Conservation (phyloP, 2,329 filamentous ascomycete species). For the Pseudonectria buxi region DNA sequence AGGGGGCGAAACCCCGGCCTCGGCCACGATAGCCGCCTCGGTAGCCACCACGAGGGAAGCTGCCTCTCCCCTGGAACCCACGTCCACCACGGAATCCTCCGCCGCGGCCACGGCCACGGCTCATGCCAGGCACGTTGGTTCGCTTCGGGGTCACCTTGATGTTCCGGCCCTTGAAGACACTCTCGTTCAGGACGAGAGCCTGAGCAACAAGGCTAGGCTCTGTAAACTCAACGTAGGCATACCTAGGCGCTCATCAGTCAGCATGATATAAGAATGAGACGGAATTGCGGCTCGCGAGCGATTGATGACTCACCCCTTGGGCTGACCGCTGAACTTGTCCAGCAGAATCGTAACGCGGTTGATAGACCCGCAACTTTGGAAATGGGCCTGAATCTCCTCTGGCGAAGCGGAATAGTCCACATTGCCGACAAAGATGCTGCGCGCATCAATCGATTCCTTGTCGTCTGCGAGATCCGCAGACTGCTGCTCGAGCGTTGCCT, state of each 20-base stretch:
- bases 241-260: conserved; percentile 48
- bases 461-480: conserved; percentile 78
- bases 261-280: not conserved
- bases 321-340: conserved; percentile 97
- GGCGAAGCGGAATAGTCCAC: conserved; percentile 96
- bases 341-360: conserved; percentile 96
- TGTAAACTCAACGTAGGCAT: conserved; percentile 97
- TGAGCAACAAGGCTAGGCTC: conserved; percentile 90
- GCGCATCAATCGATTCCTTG: conserved; percentile 90
- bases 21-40: conserved; percentile 60
- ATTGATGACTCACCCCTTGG: conserved; percentile 72
- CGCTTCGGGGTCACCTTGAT: conserved; percentile 94
- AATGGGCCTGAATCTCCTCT: conserved; percentile 94
- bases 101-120: conserved; percentile 63
- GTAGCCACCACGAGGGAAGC: conserved; percentile 35
- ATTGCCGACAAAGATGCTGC: conserved; percentile 97
- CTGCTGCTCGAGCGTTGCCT: conserved; percentile 77
- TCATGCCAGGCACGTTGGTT: conserved; percentile 94
- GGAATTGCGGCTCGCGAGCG: not conserved
- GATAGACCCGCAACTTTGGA: conserved; percentile 94
- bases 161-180: conserved; percentile 87
- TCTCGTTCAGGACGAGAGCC: conserved; percentile 93
- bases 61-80: conserved; percentile 48
- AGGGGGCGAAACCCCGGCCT: conserved; percentile 57
- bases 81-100: conserved; percentile 47